Conservation (phyloP, 2,329 filamentous ascomycete genomes). For the Hawksworthiomyces lignivorus region DNA sequence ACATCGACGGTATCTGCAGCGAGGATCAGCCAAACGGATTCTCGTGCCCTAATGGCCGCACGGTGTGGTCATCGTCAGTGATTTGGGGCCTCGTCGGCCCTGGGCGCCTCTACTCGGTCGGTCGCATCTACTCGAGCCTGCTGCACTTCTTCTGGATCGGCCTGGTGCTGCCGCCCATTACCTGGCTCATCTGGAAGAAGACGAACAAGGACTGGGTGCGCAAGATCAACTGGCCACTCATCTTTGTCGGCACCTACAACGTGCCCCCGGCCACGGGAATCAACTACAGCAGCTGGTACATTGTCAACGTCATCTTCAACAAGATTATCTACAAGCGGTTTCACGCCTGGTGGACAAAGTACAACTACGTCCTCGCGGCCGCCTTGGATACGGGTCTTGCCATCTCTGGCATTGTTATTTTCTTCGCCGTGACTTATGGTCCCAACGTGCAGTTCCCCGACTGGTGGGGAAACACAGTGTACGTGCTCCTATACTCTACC, state of each 20-base stretch:
- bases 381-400: constrained; percentile 26
- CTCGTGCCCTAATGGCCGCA: constrained; percentile 40
- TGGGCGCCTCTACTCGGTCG: constrained; percentile 36
- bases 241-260: constrained; percentile 29
- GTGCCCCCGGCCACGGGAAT: constrained; percentile 30
- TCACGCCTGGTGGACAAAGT: constrained; percentile 41
- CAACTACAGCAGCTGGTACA: constrained; percentile 31
- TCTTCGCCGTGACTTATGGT: constrained; percentile 28
- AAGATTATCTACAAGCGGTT: constrained; percentile 32
- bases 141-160: constrained; percentile 46
- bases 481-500: neutral
- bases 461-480: constrained; percentile 28
- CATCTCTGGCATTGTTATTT: constrained; percentile 26
- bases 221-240: constrained; percentile 28
- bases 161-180: constrained; percentile 31
- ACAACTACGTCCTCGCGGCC: constrained; percentile 29
- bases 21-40: constrained; percentile 35
- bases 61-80: constrained; percentile 39
- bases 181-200: constrained; percentile 32
- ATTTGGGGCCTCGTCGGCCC: constrained; percentile 48
- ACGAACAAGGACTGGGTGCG: constrained; percentile 23
- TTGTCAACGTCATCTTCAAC: constrained; percentile 38
- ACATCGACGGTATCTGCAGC: constrained; percentile 34
- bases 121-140: constrained; percentile 37
- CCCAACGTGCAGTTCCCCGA: constrained; percentile 24